phyloP scores from a whole-genome alignment of 192 early-diverging fungal genomes.

The Backusella psychrophila region DNA sequence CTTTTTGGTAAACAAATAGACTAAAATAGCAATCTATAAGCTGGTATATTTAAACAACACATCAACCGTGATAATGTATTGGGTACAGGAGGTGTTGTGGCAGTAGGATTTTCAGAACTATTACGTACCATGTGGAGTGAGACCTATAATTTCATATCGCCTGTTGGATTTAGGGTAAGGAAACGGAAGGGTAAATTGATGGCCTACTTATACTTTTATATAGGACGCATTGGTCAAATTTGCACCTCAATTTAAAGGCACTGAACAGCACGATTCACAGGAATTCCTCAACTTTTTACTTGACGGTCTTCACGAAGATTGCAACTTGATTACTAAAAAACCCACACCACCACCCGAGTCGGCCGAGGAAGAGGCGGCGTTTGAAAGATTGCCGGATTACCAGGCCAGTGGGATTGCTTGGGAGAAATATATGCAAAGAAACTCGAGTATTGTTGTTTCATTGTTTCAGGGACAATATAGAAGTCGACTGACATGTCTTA shows the following conservation, averaged over 20 bases:
- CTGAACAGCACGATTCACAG: slow-evolving; percentile 96
- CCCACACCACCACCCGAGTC: slow-evolving; percentile 37
- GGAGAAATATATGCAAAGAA: slow-evolving; percentile 69
- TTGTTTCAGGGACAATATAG: slow-evolving; percentile 88
- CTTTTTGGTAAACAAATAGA: neutral
- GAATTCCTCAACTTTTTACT: slow-evolving; percentile 92
- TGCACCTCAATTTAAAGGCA: slow-evolving; percentile 81
- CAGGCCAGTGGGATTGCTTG: slow-evolving; percentile 65
- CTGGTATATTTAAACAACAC: slow-evolving; percentile 58
- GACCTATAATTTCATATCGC: slow-evolving; percentile 73
- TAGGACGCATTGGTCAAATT: slow-evolving; percentile 65
- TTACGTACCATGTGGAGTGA: slow-evolving; percentile 83
- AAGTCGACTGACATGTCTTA: slow-evolving; percentile 64
- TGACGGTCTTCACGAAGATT: slow-evolving; percentile 89
- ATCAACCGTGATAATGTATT: slow-evolving; percentile 67
- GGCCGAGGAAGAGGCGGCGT: slow-evolving; percentile 50
- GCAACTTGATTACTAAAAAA: slow-evolving; percentile 63
- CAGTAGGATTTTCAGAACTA: slow-evolving; percentile 75
- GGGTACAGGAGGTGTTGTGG: slow-evolving; percentile 71
- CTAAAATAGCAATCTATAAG: slow-evolving; percentile 23
- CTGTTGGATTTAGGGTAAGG: slow-evolving; percentile 67
- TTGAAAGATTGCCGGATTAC: slow-evolving; percentile 67
- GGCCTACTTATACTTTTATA: neutral
- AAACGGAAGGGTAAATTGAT: no score
- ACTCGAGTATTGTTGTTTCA: slow-evolving; percentile 83